Base-by-base conservation (phyloP, 2,329 filamentous ascomycete species). In the Pseudogymnoascus sp. region DNA sequence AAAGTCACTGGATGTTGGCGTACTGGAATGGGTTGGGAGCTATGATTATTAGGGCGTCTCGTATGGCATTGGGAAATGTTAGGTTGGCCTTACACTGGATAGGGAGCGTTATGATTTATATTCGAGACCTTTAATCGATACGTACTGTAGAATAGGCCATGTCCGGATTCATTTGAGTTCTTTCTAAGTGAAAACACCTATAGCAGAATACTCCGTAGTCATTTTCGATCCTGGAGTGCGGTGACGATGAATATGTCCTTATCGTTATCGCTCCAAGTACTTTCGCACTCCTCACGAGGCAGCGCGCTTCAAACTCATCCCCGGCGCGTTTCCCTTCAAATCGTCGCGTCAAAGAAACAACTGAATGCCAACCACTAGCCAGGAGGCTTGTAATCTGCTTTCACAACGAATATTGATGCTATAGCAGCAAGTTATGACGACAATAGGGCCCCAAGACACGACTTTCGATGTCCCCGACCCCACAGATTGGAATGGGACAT, bases 401-500 rank as follows among this genome's bases (percentile, higher is more conserved):
- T 17, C 47, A 17, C 47, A 10, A 21, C 15, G 10, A 33, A 33
- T 54, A 54, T 3, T 13, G 10, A 15, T 33, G 29, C 21, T 35
- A 35, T 33, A 54, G 47, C 47, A 11, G n/a, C 17, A n/a, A 54
- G 47, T 35, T 54, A 54, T 54, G 47, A 7, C 29, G 47, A 33
- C 47, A 21, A 54, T 54, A 35, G 15, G n/a, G 15, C 29, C 47
- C 47, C 29, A 54, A 33, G 47, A 54, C 21, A 31, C n/a, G 21
- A 33, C 21, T 21, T 47, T 72, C 64, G 76, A 79, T 63, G 76
- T 93, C 41, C 76, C 87, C 58, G 90, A 94, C 75, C 87, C 89
- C n/a, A 92, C 90, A 60, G 90, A 95, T 77, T 95, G 90, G 90
- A 79, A 92, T 5, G 70, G 78, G 9, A 95, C 90, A 10, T 81